Evolutionary conservation across 129 eudicot genomes (phyloP).

Genomic region (Saposhnikovia divaricata): DNA sequence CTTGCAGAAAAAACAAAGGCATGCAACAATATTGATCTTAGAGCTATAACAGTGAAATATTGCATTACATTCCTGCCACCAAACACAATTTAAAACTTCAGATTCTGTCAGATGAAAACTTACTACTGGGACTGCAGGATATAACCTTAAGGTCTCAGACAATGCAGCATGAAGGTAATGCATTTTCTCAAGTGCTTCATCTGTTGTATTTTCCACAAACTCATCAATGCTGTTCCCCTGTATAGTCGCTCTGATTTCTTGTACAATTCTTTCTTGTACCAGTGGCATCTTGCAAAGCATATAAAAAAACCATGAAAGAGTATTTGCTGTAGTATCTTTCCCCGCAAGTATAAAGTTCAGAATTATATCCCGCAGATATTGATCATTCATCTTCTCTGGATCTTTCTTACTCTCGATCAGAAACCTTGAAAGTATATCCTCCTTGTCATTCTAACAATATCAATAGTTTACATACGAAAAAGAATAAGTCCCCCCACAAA

Average conservation of each 20-base stretch:
- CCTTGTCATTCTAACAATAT: constrained; percentile 2
- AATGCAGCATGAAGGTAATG: constrained; percentile 13
- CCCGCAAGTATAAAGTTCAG: not conserved
- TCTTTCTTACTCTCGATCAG: constrained; percentile 3
- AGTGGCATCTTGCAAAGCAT: constrained; percentile 10
- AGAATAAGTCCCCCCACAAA: not conserved
- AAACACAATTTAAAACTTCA: not conserved
- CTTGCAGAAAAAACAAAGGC: constrained; percentile 17
- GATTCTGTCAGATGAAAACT: not conserved
- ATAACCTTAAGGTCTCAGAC: constrained; percentile 10
- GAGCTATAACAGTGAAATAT: not conserved
- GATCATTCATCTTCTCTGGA: constrained; percentile 6
- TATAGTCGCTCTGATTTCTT: not conserved
- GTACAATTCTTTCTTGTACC: constrained; percentile 4
- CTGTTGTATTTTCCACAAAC: constrained; percentile 9
- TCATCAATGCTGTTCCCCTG: constrained; percentile 3
- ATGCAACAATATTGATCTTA: not conserved
- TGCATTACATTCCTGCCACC: not conserved
- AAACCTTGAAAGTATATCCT: constrained; percentile 4
- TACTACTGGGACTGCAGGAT: constrained; percentile 4
- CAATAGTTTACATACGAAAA: not conserved
- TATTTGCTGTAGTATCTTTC: constrained; percentile 7
- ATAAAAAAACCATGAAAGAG: constrained; percentile 10
- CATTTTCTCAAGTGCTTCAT: not conserved
- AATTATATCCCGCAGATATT: constrained; percentile 11